Evolutionary conservation across 2,329 filamentous ascomycete species (phyloP).

Genomic region (Verticillium dahliae): DNA sequence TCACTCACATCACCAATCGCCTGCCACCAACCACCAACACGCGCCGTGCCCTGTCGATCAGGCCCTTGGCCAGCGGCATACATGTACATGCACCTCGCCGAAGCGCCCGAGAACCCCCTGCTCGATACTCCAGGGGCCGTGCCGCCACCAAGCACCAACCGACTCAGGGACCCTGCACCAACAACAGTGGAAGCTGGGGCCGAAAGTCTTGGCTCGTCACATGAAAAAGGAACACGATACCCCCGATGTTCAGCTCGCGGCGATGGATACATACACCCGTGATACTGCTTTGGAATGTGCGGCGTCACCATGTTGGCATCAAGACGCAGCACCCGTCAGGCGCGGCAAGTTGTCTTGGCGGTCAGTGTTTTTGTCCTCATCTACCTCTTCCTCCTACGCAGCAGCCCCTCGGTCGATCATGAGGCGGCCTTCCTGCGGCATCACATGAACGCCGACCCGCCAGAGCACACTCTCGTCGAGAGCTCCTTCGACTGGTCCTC

Average conservation of each 20-base stretch:
- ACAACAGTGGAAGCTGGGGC: no score
- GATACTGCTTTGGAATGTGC: neutral
- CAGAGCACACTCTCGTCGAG: conserved; percentile 4
- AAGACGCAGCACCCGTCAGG: neutral
- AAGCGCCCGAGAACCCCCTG: no score
- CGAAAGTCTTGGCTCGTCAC: no score
- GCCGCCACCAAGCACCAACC: no score
- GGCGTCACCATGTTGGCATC: neutral
- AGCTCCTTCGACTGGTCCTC: conserved; percentile 30
- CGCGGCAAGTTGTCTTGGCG: neutral
- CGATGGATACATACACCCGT: neutral
- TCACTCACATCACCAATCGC: no score
- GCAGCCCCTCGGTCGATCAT: neutral
- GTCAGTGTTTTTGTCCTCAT: neutral
- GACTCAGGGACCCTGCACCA: no score
- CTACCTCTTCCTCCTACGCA: neutral
- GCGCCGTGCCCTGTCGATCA: no score
- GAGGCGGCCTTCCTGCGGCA: neutral
- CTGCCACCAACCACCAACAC: no score
- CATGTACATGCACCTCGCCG: no score
- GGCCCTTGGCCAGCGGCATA: no score
- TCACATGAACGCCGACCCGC: neutral
- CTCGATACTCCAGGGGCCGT: no score
- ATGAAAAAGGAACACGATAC: neutral
- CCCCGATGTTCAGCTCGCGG: neutral